Evolutionary conservation across 2,329 filamentous ascomycete genomes (phyloP).

Genomic region (Paramyrothecium roridum): DNA sequence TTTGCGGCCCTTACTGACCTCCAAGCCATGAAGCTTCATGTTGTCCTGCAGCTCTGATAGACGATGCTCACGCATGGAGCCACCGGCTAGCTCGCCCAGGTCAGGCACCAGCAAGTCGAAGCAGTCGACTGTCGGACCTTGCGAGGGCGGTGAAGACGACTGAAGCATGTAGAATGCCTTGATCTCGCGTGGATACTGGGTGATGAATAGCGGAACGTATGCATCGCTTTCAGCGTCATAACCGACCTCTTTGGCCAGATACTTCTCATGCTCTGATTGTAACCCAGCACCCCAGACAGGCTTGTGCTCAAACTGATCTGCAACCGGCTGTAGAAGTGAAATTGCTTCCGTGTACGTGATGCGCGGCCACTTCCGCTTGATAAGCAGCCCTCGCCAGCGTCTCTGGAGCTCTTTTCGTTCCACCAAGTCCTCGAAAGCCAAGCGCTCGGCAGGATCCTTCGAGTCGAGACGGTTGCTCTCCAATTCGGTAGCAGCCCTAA

Average conservation of each 20-base stretch:
- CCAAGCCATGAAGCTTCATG: slow-evolving; percentile 68
- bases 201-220: slow-evolving; percentile 78
- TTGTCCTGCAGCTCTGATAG: slow-evolving; percentile 62
- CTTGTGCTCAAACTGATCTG: slow-evolving; percentile 60
- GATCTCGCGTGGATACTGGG: slow-evolving; percentile 81
- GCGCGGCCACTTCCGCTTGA: slow-evolving; percentile 62
- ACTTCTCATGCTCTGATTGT: slow-evolving; percentile 90
- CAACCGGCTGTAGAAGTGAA: slow-evolving; percentile 58
- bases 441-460: slow-evolving; percentile 34
- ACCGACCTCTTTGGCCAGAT: slow-evolving; percentile 67
- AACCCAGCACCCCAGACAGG: slow-evolving; percentile 73
- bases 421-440: slow-evolving; percentile 40
- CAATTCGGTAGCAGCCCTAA: slow-evolving; percentile 44
- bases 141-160: slow-evolving; percentile 21
- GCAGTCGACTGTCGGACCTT: slow-evolving; percentile 69
- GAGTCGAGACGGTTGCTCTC: slow-evolving; percentile 28
- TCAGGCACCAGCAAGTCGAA: slow-evolving; percentile 88
- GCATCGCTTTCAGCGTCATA: slow-evolving; percentile 40
- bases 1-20: slow-evolving; percentile 29
- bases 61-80: slow-evolving; percentile 84
- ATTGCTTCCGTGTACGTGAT: slow-evolving; percentile 83
- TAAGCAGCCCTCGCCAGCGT: slow-evolving; percentile 70
- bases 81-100: slow-evolving; percentile 82
- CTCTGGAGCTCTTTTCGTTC: slow-evolving; percentile 48
- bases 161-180: slow-evolving; percentile 80